A percentile compares a stretch with the other conserved stretches of the same genome.
phyloP scores from a whole-genome alignment of 352 stramenopile genomes.

The Globisporangium barbulae region DNA sequence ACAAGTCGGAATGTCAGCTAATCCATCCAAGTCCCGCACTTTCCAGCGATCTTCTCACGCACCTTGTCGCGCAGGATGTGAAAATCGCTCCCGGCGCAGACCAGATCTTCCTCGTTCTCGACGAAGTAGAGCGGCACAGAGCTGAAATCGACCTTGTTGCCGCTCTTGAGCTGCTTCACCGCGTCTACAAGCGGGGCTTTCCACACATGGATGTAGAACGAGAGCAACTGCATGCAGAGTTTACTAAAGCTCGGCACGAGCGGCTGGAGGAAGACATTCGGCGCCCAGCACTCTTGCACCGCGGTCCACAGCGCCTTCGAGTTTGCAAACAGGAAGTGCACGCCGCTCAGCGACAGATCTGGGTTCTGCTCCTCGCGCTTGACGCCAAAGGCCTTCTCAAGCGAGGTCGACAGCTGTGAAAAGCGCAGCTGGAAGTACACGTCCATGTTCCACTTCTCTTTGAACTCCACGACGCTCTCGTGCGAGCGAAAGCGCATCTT shows the following conservation, averaged over 20 bases:
- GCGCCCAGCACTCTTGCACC: conserved; percentile 59
- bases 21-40: neutral
- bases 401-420: conserved; percentile 40
- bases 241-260: conserved; percentile 65
- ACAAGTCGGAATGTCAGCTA: neutral
- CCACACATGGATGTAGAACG: conserved; percentile 62
- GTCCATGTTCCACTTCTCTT: conserved; percentile 87
- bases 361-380: conserved; percentile 24
- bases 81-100: conserved; percentile 74
- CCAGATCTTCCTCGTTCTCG: conserved; percentile 55
- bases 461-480: conserved; percentile 75
- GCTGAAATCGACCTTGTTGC: conserved; percentile 46
- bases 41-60: neutral
- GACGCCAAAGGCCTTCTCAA: conserved; percentile 51
- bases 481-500: conserved; percentile 64
- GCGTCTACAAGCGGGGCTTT: conserved; percentile 42
- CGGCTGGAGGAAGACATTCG: conserved; percentile 48
- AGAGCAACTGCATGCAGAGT: conserved; percentile 63
- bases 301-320: conserved; percentile 45
- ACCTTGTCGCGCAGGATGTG: conserved; percentile 58
- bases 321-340: conserved; percentile 44
- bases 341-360: conserved; percentile 7
- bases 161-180: conserved; percentile 38
- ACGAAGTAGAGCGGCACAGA: conserved; percentile 42
- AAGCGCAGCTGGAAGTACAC: conserved; percentile 84